Conservation (phyloP, 495 filamentous ascomycete species). For the Trypethelium eluteriae region DNA sequence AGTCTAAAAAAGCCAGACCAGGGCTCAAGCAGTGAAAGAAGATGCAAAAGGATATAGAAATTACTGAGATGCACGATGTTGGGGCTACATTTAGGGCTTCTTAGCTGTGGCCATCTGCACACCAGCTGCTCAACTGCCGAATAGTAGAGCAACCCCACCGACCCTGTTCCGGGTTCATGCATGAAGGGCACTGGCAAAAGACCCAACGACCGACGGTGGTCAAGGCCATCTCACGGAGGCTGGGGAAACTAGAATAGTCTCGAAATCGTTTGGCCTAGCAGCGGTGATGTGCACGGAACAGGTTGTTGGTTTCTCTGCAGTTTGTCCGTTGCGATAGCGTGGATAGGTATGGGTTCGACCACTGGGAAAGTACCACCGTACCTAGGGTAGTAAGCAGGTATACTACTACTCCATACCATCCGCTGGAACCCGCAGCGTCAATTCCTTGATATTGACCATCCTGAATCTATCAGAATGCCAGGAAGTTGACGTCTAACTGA, state of each 20-base stretch:
- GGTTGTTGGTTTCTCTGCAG: not conserved
- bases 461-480: too few relatives aligned
- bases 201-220: too few relatives aligned
- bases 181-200: not conserved
- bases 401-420: too few relatives aligned
- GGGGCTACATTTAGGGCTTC: not conserved
- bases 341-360: too few relatives aligned
- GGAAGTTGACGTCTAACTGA: too few relatives aligned
- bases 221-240: too few relatives aligned
- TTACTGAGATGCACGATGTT: not conserved
- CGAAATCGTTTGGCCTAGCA: not conserved
- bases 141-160: not conserved
- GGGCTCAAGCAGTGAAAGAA: not conserved
- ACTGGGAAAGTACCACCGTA: too few relatives aligned
- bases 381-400: too few relatives aligned
- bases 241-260: not conserved
- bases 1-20: not conserved
- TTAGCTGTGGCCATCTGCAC: not conserved
- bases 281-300: not conserved
- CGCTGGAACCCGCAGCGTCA: too few relatives aligned
- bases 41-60: not conserved
- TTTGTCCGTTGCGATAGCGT: not conserved
- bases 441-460: too few relatives aligned
- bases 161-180: not conserved
- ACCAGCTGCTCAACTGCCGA: not conserved